Percentiles rank a stretch among this genome's conserved stretches.
phyloP scores from a whole-genome alignment of 345 rosid genomes.

The Citrus maxima region DNA sequence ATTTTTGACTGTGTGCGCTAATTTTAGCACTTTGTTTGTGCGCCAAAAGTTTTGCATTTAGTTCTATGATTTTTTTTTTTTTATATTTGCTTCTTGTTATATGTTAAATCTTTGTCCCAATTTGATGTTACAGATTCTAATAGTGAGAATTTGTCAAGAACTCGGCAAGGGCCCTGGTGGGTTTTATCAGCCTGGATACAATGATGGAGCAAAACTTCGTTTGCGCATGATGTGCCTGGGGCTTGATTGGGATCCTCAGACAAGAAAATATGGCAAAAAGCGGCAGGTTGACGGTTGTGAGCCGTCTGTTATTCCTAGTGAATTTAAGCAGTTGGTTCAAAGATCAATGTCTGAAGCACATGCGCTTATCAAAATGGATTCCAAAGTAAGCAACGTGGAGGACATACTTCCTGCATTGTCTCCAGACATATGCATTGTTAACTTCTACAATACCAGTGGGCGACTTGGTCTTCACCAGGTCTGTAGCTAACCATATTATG shows the following conservation, averaged over 20 bases:
- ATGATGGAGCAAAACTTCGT: conserved; percentile 45
- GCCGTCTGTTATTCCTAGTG: conserved; percentile 40
- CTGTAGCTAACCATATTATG: background rate
- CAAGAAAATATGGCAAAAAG: conserved; percentile 27
- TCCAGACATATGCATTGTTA: conserved; percentile 55
- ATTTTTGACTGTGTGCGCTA: too few species aligned
- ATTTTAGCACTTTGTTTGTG: background rate
- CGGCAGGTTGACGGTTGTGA: conserved; percentile 29
- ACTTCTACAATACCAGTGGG: conserved; percentile 49
- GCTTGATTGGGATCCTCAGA: conserved; percentile 47
- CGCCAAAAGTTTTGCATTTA: background rate
- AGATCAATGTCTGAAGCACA: conserved; percentile 36
- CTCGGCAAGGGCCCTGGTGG: conserved; percentile 48
- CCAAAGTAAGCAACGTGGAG: conserved; percentile 19
- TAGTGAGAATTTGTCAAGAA: conserved; percentile 40
- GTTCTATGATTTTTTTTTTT: too few species aligned
- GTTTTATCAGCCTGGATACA: conserved; percentile 53
- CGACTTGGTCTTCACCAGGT: conserved; percentile 75
- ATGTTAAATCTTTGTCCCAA: background rate
- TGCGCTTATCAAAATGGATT: conserved; percentile 22
- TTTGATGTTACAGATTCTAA: conserved; percentile 34
- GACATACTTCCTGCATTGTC: conserved; percentile 49
- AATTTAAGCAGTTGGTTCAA: conserved; percentile 36
- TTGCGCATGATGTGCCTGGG: conserved; percentile 70
- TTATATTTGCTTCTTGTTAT: background rate